Conservation (phyloP, 164 flowering plant species). For the Aristolochia contorta region DNA sequence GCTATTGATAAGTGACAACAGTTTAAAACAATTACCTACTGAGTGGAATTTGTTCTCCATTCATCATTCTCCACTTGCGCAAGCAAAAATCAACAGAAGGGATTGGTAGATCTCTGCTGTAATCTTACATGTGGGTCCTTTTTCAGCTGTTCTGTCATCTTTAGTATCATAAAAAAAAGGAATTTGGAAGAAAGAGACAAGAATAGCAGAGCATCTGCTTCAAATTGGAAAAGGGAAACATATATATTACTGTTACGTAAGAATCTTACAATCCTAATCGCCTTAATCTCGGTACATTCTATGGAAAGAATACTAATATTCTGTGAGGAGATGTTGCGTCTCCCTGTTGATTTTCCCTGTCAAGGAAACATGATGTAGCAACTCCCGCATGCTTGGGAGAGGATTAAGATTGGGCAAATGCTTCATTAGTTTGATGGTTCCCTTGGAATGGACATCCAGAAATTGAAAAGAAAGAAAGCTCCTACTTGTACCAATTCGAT, state of each 20-base stretch:
- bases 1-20: background rate
- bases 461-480: background rate
- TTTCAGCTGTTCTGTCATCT: conserved; percentile 1
- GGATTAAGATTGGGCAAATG: background rate
- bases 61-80: background rate
- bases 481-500: conserved; percentile 14
- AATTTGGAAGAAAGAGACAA: background rate
- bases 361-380: background rate
- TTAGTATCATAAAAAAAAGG: background rate
- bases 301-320: background rate
- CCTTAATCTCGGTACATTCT: background rate
- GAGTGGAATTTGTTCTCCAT: conserved; percentile 5
- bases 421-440: background rate
- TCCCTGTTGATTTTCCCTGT: no score
- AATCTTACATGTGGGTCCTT: background rate
- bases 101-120: no score
- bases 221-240: background rate
- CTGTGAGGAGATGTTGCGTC: no score
- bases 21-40: background rate
- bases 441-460: background rate
- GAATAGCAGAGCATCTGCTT: conserved; percentile 1
- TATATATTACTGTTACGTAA: background rate
- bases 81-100: background rate
- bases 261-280: background rate
- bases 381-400: background rate